Conservation (phyloP, 2,329 filamentous ascomycete species). For the Paramyrothecium roridum region DNA sequence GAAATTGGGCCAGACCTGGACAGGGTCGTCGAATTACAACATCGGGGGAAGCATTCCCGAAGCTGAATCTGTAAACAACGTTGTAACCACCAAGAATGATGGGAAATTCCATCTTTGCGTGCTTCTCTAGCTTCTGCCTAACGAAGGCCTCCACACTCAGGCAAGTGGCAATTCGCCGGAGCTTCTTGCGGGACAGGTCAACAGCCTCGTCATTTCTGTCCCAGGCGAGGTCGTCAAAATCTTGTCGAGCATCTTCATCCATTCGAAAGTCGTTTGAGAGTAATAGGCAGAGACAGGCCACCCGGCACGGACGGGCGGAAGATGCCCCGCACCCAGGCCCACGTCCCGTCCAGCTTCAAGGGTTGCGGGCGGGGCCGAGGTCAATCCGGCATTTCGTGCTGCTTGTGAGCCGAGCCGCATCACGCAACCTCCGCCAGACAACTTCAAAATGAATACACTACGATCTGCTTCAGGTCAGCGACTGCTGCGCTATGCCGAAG, state of each 20-base stretch:
- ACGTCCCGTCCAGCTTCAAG: too few species aligned
- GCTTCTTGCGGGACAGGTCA: not conserved
- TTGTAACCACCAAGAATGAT: conserved; percentile 13
- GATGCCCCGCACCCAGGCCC: too few species aligned
- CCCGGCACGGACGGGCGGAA: too few species aligned
- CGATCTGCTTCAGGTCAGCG: not conserved
- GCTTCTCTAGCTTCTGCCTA: not conserved
- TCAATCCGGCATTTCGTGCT: too few species aligned
- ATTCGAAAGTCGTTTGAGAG: too few species aligned
- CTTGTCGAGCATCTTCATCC: conserved; percentile 7
- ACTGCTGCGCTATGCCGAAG: conserved; percentile 6
- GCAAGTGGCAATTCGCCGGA: conserved; percentile 5
- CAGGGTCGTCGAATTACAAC: conserved; percentile 9
- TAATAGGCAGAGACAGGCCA: too few species aligned
- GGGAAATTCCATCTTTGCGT: conserved; percentile 1
- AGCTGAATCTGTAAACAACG: conserved; percentile 7
- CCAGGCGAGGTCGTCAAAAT: conserved; percentile 11
- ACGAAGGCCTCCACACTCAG: conserved; percentile 1
- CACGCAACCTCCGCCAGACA: too few species aligned
- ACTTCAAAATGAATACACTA: not conserved
- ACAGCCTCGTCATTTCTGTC: conserved; percentile 8
- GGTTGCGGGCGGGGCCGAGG: too few species aligned
- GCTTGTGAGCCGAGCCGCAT: too few species aligned
- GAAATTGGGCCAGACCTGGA: conserved; percentile 9
- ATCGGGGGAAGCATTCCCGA: conserved; percentile 4